Evolutionary conservation across 306 rosid genomes (phyloP).

Genomic region (Malus orientalis): DNA sequence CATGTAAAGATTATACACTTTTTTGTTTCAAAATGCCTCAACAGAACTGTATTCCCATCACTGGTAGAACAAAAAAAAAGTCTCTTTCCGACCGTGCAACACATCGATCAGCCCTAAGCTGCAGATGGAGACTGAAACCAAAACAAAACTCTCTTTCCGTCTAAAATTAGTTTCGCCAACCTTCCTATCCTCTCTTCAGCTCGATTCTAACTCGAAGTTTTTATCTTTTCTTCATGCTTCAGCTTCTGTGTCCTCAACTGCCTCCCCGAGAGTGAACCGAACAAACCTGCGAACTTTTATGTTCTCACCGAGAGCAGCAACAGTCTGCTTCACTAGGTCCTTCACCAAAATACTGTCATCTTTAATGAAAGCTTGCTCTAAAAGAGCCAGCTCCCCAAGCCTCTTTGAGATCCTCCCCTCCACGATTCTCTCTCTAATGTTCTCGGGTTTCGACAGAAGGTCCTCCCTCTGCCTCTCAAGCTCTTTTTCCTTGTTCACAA

Average conservation of each 20-base stretch:
- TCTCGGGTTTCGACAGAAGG: constrained; percentile 78
- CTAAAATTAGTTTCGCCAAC: constrained; percentile 20
- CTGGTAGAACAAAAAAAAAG: constrained; percentile 30
- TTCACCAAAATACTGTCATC: constrained; percentile 72
- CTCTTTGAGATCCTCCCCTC: constrained; percentile 95
- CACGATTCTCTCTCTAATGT: constrained; percentile 82
- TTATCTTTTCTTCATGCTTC: constrained; percentile 29
- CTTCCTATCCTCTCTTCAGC: background rate
- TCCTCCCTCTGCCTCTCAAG: constrained; percentile 93
- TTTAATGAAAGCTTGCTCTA: constrained; percentile 91
- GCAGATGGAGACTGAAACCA: constrained; percentile 16
- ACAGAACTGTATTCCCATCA: constrained; percentile 17
- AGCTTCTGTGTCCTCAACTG: constrained; percentile 10
- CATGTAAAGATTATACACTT: background rate
- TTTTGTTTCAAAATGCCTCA: constrained; percentile 27
- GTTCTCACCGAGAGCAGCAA: constrained; percentile 98
- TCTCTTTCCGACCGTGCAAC: background rate
- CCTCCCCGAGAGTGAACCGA: constrained; percentile 81
- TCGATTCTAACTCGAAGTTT: background rate
- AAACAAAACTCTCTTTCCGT: constrained; percentile 3
- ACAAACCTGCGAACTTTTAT: constrained; percentile 82
- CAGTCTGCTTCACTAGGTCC: constrained; percentile 92
- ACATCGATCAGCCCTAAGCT: constrained; percentile 18
- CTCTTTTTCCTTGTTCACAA: constrained; percentile 57
- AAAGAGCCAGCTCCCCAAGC: constrained; percentile 86